These are phyloP conservation scores for Candida sp. DNA, from an alignment of 1,139 yeast genomes.

Conservation along the genomic window DNA sequence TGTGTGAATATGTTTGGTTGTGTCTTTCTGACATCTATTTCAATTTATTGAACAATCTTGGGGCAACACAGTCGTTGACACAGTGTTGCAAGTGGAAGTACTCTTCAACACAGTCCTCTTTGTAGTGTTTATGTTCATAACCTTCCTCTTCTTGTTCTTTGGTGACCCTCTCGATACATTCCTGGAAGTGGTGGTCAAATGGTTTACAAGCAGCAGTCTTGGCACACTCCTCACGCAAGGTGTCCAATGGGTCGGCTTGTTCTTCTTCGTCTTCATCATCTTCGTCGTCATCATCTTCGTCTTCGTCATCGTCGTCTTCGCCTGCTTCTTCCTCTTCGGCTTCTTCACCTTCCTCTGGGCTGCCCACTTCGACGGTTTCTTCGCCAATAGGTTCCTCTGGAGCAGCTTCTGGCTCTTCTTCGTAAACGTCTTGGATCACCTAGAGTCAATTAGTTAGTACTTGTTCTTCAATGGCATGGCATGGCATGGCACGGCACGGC, in stretches of 20 bases:
- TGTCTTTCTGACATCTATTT: constrained; percentile 48
- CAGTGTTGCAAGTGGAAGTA: constrained; percentile 97
- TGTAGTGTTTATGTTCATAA: constrained; percentile 79
- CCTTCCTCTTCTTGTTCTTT: constrained; percentile 83
- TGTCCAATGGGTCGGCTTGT: constrained; percentile 68
- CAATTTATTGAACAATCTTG: constrained; percentile 85
- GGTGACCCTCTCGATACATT: constrained; percentile 94
- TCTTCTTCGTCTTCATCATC: constrained; percentile 86
- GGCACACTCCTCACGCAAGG: constrained; percentile 70
- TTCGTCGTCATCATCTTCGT: constrained; percentile 72
- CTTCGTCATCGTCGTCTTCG: constrained; percentile 59
- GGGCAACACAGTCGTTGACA: constrained; percentile 91
- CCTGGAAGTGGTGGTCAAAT: constrained; percentile 87
- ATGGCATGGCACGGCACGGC: no score
- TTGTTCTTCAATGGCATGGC: neutral
- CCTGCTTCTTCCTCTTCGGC: no score
- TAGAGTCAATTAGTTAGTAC: constrained; percentile 11
- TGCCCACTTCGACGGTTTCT: constrained; percentile 25
- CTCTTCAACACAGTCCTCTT: constrained; percentile 98
- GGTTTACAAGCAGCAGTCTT: constrained; percentile 72
- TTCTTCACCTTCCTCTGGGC: no score
- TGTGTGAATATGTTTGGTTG: neutral
- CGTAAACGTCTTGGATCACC: constrained; percentile 43
- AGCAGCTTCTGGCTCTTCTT: constrained; percentile 39
- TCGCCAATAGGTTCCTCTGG: constrained; percentile 40